A percentile compares a stretch with the other conserved stretches of the same genome.
Conservation (phyloP, 1,284 basidiomycete species). For the Retiboletus flavoniger region DNA sequence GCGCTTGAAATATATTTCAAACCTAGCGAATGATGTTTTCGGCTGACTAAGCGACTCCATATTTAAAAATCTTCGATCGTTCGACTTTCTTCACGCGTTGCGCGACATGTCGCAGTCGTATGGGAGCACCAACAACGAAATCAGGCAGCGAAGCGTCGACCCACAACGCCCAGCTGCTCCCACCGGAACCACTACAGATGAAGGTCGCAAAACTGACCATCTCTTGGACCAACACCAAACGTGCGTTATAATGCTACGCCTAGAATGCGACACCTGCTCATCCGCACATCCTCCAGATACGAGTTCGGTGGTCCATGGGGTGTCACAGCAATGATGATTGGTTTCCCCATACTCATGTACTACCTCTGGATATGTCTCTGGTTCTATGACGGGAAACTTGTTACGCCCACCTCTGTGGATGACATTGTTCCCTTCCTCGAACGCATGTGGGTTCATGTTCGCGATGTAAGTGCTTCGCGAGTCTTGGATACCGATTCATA, state of each 20-base stretch:
- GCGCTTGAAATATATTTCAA: slow-evolving; percentile 17
- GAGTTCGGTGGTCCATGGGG: slow-evolving; percentile 97
- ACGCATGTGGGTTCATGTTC: slow-evolving; percentile 83
- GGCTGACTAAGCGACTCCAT: slow-evolving; percentile 19
- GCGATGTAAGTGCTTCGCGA: slow-evolving; percentile 52
- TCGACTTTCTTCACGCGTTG: slow-evolving; percentile 10
- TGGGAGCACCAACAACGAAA: slow-evolving; percentile 18
- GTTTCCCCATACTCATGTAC: slow-evolving; percentile 93
- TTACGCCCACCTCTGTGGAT: slow-evolving; percentile 69
- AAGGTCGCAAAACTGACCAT: slow-evolving; percentile 46
- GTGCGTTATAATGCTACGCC: slow-evolving; percentile 44
- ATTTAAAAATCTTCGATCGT: slow-evolving; percentile 17
- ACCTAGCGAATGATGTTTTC: slow-evolving; percentile 5
- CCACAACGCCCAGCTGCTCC: not conserved
- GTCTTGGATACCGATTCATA: not conserved
- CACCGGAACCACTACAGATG: slow-evolving; percentile 26
- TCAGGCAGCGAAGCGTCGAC: slow-evolving; percentile 32
- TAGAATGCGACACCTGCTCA: slow-evolving; percentile 7
- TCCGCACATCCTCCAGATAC: slow-evolving; percentile 52
- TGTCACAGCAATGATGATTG: slow-evolving; percentile 90
- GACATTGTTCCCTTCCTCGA: slow-evolving; percentile 80
- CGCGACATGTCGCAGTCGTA: slow-evolving; percentile 30
- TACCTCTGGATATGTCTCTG: slow-evolving; percentile 98
- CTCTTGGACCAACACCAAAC: slow-evolving; percentile 73
- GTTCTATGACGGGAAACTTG: slow-evolving; percentile 90